phyloP scores from a whole-genome alignment of 306 rosid species.

The Betula pendula region DNA sequence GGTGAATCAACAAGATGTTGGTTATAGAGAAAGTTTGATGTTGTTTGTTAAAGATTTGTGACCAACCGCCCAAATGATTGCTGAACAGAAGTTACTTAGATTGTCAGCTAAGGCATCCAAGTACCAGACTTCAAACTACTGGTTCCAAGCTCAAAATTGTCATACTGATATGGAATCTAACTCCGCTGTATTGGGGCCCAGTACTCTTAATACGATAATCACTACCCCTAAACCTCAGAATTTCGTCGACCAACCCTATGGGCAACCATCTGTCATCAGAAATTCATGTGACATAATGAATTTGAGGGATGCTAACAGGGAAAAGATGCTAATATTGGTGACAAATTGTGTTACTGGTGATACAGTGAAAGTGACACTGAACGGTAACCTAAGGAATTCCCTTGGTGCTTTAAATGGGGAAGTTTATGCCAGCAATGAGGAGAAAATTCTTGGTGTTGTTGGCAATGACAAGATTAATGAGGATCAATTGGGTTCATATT shows the following conservation, averaged over 20 bases:
- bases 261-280: slow-evolving; percentile 7
- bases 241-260: slow-evolving; percentile 3
- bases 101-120: neutral
- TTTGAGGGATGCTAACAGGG: slow-evolving; percentile 14
- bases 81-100: slow-evolving; percentile 30
- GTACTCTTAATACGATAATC: slow-evolving; percentile 6
- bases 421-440: slow-evolving; percentile 15
- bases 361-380: slow-evolving; percentile 17
- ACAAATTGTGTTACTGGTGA: neutral
- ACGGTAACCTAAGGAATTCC: slow-evolving; percentile 22
- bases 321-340: slow-evolving; percentile 16
- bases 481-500: slow-evolving; percentile 16
- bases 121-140: neutral
- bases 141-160: slow-evolving; percentile 10
- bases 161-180: slow-evolving; percentile 28
- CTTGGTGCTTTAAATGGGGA: slow-evolving; percentile 1
- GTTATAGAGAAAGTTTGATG: slow-evolving; percentile 31
- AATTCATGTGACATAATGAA: neutral
- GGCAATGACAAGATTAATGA: slow-evolving; percentile 7
- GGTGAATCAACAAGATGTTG: slow-evolving; percentile 47
- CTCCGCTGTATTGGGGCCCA: slow-evolving; percentile 10
- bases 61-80: slow-evolving; percentile 30
- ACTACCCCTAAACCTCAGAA: slow-evolving; percentile 19
- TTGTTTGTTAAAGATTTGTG: slow-evolving; percentile 34
- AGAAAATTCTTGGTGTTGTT: slow-evolving; percentile 6